Percentiles rank a stretch among this genome's conserved stretches.
phyloP scores from a whole-genome alignment of 2,329 filamentous ascomycete species.

The Boeremia exigua region DNA sequence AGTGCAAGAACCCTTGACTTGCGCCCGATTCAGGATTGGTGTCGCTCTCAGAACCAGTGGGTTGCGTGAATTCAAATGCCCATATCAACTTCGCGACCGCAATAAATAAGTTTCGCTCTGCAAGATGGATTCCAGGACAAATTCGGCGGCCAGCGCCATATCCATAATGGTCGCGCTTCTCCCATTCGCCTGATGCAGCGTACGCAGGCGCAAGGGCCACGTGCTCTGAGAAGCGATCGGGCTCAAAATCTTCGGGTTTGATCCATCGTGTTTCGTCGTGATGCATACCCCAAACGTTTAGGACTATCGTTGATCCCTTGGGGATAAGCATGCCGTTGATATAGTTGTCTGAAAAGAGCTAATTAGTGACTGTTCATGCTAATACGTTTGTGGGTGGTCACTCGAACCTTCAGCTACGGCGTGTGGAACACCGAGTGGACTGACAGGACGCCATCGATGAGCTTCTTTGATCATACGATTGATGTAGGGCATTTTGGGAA shows the following conservation, averaged over 20 bases:
- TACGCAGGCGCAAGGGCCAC: constrained; percentile 17
- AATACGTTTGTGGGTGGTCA: background rate
- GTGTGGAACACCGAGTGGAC: constrained; percentile 13
- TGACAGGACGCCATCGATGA: constrained; percentile 21
- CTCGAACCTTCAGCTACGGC: constrained; percentile 8
- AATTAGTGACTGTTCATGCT: background rate
- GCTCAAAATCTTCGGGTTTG: constrained; percentile 26
- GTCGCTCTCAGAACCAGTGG: constrained; percentile 7
- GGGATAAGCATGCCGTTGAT: constrained; percentile 32
- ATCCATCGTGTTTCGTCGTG: constrained; percentile 18
- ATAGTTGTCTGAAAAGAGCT: constrained; percentile 4
- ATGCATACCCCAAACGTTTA: constrained; percentile 40
- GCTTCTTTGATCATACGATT: constrained; percentile 31
- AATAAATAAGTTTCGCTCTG: constrained; percentile 34
- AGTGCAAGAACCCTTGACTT: constrained; percentile 10
- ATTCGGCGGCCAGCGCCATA: constrained; percentile 49
- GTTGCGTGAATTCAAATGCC: constrained; percentile 13
- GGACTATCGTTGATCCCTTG: constrained; percentile 39
- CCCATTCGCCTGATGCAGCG: constrained; percentile 18
- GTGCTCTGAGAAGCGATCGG: constrained; percentile 27
- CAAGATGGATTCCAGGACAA: constrained; percentile 45
- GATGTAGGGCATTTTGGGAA: constrained; percentile 25
- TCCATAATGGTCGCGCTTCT: constrained; percentile 40
- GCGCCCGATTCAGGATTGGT: constrained; percentile 6
- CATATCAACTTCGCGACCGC: constrained; percentile 5